Conservation (phyloP, 441 rosid genomes). For the Bruguiera hainesii region DNA sequence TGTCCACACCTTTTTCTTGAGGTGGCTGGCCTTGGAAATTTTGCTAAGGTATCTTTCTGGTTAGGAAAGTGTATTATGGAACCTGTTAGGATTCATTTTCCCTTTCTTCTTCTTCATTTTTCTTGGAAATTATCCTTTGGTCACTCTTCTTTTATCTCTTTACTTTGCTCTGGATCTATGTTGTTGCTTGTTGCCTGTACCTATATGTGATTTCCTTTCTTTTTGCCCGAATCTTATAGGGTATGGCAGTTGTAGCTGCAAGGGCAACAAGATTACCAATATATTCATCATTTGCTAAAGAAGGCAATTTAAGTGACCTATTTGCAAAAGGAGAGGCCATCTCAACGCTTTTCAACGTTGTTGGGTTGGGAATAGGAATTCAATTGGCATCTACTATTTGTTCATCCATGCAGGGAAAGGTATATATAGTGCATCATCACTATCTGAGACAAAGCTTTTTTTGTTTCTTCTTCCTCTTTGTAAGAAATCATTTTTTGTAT, state of each 20-base stretch:
- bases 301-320: constrained; percentile 94
- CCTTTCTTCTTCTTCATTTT: background rate
- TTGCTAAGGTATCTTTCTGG: constrained; percentile 61
- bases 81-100: background rate
- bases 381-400: constrained; percentile 84
- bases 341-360: constrained; percentile 87
- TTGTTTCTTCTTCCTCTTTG: too few species aligned
- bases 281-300: constrained; percentile 95
- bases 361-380: constrained; percentile 79
- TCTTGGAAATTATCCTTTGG: background rate
- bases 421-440: constrained; percentile 19
- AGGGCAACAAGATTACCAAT: constrained; percentile 94
- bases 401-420: constrained; percentile 93
- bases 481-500: background rate
- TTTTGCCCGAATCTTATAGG: constrained; percentile 43
- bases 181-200: background rate
- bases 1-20: constrained; percentile 91
- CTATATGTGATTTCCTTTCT: constrained; percentile 12
- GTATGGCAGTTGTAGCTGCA: constrained; percentile 97
- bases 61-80: background rate
- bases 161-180: background rate
- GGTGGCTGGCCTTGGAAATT: constrained; percentile 96
- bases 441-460: constrained; percentile 2
- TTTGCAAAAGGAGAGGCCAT: constrained; percentile 99
- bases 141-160: constrained; percentile 3